Evolutionary conservation across 768 basidiomycete genomes (phyloP).

Genomic region (Leccinum aurantiacum): DNA sequence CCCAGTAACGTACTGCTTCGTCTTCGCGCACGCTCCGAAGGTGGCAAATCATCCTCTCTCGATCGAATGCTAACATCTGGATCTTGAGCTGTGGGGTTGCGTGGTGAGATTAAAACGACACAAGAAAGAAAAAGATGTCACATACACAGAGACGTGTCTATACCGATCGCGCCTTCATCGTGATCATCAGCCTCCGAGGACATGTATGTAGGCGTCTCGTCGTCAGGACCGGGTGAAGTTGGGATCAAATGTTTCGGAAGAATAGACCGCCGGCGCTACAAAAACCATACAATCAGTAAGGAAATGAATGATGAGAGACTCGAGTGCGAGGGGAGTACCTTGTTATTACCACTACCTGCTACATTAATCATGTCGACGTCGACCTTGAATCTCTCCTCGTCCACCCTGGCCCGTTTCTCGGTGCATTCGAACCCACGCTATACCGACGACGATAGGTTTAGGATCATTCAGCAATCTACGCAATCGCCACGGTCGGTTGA

Average conservation of each 20-base stretch:
- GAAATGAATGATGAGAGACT: background rate
- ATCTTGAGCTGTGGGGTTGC: conserved; percentile 21
- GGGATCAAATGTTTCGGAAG: conserved; percentile 59
- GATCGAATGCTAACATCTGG: conserved; percentile 24
- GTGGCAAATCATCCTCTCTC: conserved; percentile 59
- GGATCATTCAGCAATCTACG: conserved; percentile 60
- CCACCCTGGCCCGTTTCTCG: conserved; percentile 61
- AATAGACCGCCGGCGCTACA: conserved; percentile 71
- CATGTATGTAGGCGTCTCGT: conserved; percentile 12
- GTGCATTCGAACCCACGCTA: conserved; percentile 90
- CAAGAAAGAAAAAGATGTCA: conserved; percentile 4
- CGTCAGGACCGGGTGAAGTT: conserved; percentile 18
- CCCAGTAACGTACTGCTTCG: conserved; percentile 36
- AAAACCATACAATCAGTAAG: background rate
- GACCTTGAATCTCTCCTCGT: conserved; percentile 64
- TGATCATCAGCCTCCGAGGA: conserved; percentile 32
- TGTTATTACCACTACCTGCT: conserved; percentile 51
- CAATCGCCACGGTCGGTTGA: background rate
- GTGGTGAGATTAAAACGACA: conserved; percentile 12
- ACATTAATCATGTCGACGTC: conserved; percentile 60
- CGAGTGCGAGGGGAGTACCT: conserved; percentile 43
- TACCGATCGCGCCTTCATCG: conserved; percentile 30
- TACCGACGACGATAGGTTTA: conserved; percentile 75
- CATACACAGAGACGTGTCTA: conserved; percentile 20
- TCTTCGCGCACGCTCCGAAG: conserved; percentile 67